Evolutionary conservation across 106 monocot genomes (phyloP).

Genomic region (Posidonia australis): DNA sequence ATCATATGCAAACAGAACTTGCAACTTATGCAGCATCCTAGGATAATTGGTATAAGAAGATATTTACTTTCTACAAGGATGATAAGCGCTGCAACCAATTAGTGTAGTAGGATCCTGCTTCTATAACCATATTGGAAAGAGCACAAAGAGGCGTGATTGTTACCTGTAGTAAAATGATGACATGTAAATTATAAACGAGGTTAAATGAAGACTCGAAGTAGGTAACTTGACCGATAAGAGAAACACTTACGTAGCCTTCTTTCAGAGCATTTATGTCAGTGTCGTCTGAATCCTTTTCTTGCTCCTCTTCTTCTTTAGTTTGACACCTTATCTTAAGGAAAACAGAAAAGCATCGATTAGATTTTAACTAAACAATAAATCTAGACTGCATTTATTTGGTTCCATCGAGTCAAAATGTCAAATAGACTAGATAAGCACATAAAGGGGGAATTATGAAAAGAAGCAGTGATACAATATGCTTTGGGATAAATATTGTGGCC

Average conservation of each 20-base stretch:
- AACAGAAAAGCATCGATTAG: too few species aligned
- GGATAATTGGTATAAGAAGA: not conserved
- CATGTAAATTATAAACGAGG: not conserved
- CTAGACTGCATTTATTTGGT: too few species aligned
- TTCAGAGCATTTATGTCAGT: conserved; percentile 43
- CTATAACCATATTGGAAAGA: conserved; percentile 36
- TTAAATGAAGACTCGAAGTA: not conserved
- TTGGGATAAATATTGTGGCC: too few species aligned
- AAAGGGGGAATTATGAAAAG: too few species aligned
- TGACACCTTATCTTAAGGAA: too few species aligned
- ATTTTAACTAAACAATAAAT: too few species aligned
- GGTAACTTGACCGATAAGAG: not conserved
- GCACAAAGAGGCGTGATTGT: conserved; percentile 69
- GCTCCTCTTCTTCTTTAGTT: not conserved
- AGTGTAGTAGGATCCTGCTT: conserved; percentile 37
- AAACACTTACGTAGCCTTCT: conserved; percentile 69
- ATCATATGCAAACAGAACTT: too few species aligned
- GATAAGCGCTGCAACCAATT: conserved; percentile 40
- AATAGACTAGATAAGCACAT: too few species aligned
- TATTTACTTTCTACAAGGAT: conserved; percentile 29
- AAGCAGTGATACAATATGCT: too few species aligned
- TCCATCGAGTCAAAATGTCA: too few species aligned
- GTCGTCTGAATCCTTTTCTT: conserved; percentile 39
- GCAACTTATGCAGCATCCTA: not conserved
- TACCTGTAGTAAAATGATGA: conserved; percentile 31